A percentile compares a stretch with the other conserved stretches of the same genome.
phyloP scores from a whole-genome alignment of 768 basidiomycete species.

The Amanita exitialis region DNA sequence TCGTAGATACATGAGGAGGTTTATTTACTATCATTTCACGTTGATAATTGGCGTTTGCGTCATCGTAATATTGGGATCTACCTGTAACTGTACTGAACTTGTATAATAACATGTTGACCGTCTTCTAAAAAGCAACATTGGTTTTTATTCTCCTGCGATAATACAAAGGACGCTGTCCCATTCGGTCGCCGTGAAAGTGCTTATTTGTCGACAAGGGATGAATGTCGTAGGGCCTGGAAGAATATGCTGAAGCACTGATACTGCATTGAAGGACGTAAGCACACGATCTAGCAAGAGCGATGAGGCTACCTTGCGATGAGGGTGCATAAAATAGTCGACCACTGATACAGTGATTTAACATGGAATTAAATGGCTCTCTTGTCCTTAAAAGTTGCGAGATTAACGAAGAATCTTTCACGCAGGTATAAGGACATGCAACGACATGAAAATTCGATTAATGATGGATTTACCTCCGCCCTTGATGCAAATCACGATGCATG shows the following conservation, averaged over 20 bases:
- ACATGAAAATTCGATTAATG: background rate
- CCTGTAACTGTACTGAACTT: background rate
- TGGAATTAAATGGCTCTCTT: background rate
- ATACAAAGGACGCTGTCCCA: constrained; percentile 54
- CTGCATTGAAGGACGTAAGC: background rate
- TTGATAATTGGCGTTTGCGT: constrained; percentile 1
- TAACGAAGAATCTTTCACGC: background rate
- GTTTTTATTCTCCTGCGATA: constrained; percentile 14
- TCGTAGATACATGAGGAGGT: background rate
- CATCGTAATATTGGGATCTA: constrained; percentile 7
- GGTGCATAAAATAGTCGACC: background rate
- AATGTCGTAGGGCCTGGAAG: constrained; percentile 24
- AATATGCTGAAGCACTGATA: background rate
- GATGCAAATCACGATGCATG: constrained; percentile 34
- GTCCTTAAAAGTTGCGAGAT: background rate
- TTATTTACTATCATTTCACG: constrained; percentile 4
- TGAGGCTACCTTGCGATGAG: background rate
- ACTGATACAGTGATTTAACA: background rate
- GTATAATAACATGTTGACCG: background rate
- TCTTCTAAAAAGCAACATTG: background rate
- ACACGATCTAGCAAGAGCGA: background rate
- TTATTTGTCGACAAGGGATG: constrained; percentile 44
- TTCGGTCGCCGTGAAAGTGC: constrained; percentile 26
- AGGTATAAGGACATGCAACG: background rate
- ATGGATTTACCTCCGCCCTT: constrained; percentile 22